Conservation (phyloP, 768 basidiomycete genomes). For the Wakefieldia striispora region DNA sequence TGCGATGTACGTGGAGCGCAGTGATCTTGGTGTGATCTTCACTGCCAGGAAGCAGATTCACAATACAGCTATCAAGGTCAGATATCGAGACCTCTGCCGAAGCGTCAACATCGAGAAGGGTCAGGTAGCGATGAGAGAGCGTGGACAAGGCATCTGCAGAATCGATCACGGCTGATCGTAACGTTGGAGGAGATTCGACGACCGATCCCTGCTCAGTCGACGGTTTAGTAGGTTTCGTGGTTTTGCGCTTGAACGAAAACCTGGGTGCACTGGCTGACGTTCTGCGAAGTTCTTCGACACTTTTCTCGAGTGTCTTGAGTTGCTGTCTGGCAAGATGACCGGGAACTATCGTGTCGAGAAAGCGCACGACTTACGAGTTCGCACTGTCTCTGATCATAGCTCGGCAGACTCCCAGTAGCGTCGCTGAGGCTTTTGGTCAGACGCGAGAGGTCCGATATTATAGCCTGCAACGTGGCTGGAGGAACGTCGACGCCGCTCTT, state of each 20-base stretch:
- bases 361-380: conserved; percentile 51
- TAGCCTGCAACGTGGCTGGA: conserved; percentile 38
- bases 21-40: conserved; percentile 10
- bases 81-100: conserved; percentile 56
- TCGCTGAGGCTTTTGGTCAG: conserved; percentile 62
- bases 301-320: conserved; percentile 59
- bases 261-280: conserved; percentile 50
- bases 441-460: conserved; percentile 53
- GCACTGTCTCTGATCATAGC: conserved; percentile 73
- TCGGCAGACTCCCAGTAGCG: conserved; percentile 62
- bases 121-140: conserved; percentile 47
- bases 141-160: conserved; percentile 42
- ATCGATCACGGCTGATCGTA: conserved; percentile 14
- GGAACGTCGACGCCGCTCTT: conserved; percentile 31
- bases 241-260: conserved; percentile 65
- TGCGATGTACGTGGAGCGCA: conserved; percentile 41
- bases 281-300: conserved; percentile 49
- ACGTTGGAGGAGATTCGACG: neutral
- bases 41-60: conserved; percentile 53
- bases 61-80: conserved; percentile 65
- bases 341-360: neutral
- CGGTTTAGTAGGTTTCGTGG: conserved; percentile 21
- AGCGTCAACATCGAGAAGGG: conserved; percentile 28
- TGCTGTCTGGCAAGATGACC: conserved; percentile 44
- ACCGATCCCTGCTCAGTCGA: conserved; percentile 4